These are phyloP conservation scores for Hypholoma sublateritium DNA, from an alignment of 768 basidiomycete species.

Conservation along the genomic window DNA sequence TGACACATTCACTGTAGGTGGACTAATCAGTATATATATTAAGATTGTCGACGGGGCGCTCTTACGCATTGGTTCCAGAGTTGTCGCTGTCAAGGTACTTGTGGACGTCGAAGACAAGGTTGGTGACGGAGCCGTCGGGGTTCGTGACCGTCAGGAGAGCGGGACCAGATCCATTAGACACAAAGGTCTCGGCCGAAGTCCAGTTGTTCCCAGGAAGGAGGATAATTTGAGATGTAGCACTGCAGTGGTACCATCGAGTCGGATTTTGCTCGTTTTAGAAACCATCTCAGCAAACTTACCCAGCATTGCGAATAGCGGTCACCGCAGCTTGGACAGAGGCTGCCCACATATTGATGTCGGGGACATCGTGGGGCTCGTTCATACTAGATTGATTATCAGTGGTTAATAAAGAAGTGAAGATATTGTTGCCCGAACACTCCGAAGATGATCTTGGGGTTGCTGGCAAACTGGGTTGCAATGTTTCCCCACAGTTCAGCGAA, in stretches of 20 bases:
- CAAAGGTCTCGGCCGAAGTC: constrained; percentile 50
- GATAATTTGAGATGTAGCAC: constrained; percentile 56
- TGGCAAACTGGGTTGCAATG: constrained; percentile 50
- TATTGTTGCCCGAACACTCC: constrained; percentile 38
- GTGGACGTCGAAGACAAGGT: constrained; percentile 62
- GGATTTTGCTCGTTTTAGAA: not conserved
- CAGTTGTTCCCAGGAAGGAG: constrained; percentile 61
- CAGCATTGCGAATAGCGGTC: constrained; percentile 58
- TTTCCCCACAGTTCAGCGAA: constrained; percentile 55
- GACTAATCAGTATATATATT: not conserved
- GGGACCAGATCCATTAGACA: constrained; percentile 50
- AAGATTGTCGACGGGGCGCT: not conserved
- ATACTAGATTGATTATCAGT: constrained; percentile 32
- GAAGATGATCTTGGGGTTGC: constrained; percentile 42
- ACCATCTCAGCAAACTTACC: constrained; percentile 24
- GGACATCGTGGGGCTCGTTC: constrained; percentile 66
- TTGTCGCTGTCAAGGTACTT: constrained; percentile 60
- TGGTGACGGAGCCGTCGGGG: constrained; percentile 41
- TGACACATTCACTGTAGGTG: constrained; percentile 42
- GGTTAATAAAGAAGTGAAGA: not conserved
- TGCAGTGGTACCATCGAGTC: constrained; percentile 9
- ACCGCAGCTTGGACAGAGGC: constrained; percentile 59
- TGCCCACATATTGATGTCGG: constrained; percentile 49
- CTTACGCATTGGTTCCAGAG: constrained; percentile 30
- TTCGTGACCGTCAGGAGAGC: constrained; percentile 46